Evolutionary conservation across 2,329 filamentous ascomycete species (phyloP), one percentile per base, ranked within the genome.

Genomic region (Ophiostoma populinum): DNA sequence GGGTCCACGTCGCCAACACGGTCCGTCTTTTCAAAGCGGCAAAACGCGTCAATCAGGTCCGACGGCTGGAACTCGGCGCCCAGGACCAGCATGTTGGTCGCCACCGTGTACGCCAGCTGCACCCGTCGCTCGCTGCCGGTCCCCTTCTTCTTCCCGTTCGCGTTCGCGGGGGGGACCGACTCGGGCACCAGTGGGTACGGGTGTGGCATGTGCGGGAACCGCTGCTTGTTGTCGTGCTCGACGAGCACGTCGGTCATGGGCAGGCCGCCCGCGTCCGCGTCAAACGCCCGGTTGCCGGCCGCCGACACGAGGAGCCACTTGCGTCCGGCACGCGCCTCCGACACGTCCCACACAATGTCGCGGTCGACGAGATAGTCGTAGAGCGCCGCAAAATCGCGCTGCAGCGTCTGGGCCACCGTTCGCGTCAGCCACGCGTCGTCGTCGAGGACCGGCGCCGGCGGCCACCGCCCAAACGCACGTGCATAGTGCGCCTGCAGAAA

Each of bases 351-450:
- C 1, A 65, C 49, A 5, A 79, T 63, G 31, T 78, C 69, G 5
- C 72, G 64, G 49, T 80, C 68, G 12, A 81, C 75, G 1, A 80
- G 56, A 42, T 77, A 79, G 46, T 80, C 75, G 45, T 81, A 81
- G 2, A 81, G 55, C 0, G 70, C 67, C 3, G 71, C 70, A 45
- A 81, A 80, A 43, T 80, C 76, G 21, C 57, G 59, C 43, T 77
- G 71, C n/a, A 81, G 49, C 3, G 57, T 58, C 31, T 63, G 59
- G 1, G 63, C 63, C 13, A 78, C 49, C 3, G 59, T 63, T 26
- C 75, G 60, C 5, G 66, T 75, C 10, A 80, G 57, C 75, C 75
- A 80, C 25, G 59, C 58, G 8, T 65, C 61, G 21, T 63, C 58
- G 1, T 56, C 54, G 24, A 46, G 44, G 32, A 46, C 39, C 16